phyloP scores from a whole-genome alignment of 1,284 basidiomycete genomes.

The Farysia itapuensis region DNA sequence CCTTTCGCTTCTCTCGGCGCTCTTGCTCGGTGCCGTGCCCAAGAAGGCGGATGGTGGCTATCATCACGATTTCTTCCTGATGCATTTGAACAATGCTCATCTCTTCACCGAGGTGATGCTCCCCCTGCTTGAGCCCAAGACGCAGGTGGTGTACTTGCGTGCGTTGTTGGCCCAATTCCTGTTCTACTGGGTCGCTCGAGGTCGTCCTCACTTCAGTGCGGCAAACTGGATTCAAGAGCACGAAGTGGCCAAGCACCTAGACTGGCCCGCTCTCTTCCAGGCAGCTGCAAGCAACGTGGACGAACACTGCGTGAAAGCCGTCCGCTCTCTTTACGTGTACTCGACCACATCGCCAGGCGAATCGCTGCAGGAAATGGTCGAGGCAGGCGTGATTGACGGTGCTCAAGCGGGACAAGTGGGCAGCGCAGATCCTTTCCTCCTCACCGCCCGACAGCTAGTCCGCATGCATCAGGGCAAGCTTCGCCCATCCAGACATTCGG shows the following conservation, averaged over 20 bases:
- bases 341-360: background rate
- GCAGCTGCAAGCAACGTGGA: constrained; percentile 5
- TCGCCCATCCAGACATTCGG: background rate
- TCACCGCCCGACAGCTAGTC: background rate
- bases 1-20: constrained; percentile 9
- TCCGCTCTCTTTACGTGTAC: constrained; percentile 15
- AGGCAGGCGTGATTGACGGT: background rate
- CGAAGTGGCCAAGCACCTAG: background rate
- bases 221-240: background rate
- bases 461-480: background rate
- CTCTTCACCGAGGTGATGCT: constrained; percentile 18
- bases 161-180: constrained; percentile 7
- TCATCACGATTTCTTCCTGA: constrained; percentile 36
- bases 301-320: constrained; percentile 29
- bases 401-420: background rate
- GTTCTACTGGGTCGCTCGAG: constrained; percentile 25
- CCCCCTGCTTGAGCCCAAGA: background rate
- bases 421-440: background rate
- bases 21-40: constrained; percentile 19
- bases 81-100: constrained; percentile 39
- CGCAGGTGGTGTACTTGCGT: constrained; percentile 1
- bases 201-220: constrained; percentile 6
- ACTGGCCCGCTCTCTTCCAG: constrained; percentile 8
- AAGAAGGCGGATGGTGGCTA: constrained; percentile 1
- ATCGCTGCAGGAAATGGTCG: background rate